A percentile compares a stretch with the other conserved stretches of the same genome.
These are phyloP conservation scores for Solanum sejunctum DNA, from an alignment of 257 asterid genomes.

Conservation along the genomic window DNA sequence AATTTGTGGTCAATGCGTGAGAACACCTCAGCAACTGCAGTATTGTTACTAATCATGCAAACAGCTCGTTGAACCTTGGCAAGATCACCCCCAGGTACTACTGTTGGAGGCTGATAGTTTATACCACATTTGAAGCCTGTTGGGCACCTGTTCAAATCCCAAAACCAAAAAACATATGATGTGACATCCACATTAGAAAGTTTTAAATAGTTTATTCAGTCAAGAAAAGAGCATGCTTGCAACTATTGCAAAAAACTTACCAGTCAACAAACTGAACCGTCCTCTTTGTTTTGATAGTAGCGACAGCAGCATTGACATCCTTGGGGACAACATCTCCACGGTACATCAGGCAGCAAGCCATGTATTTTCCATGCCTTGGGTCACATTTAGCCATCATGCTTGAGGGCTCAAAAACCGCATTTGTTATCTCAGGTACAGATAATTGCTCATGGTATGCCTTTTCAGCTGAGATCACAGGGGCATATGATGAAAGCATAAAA, in stretches of 20 bases:
- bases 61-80: constrained; percentile 88
- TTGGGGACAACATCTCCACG: constrained; percentile 94
- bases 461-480: constrained; percentile 84
- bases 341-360: constrained; percentile 98
- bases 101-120: constrained; percentile 82
- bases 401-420: constrained; percentile 82
- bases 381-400: constrained; percentile 98
- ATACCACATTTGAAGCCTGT: constrained; percentile 92
- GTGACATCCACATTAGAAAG: not conserved
- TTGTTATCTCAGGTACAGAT: constrained; percentile 82
- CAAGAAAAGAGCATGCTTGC: not conserved
- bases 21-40: constrained; percentile 91
- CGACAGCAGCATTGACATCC: constrained; percentile 94
- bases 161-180: not conserved
- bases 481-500: constrained; percentile 94
- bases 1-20: constrained; percentile 86
- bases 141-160: constrained; percentile 54
- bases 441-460: constrained; percentile 88
- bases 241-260: constrained; percentile 24
- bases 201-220: not conserved
- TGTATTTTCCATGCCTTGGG: constrained; percentile 87
- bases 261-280: constrained; percentile 93
- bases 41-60: constrained; percentile 94
- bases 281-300: constrained; percentile 76
- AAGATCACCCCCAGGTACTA: constrained; percentile 88